Conservation (phyloP, 1,139 yeast species). For the Saccharomyces hybrid region DNA sequence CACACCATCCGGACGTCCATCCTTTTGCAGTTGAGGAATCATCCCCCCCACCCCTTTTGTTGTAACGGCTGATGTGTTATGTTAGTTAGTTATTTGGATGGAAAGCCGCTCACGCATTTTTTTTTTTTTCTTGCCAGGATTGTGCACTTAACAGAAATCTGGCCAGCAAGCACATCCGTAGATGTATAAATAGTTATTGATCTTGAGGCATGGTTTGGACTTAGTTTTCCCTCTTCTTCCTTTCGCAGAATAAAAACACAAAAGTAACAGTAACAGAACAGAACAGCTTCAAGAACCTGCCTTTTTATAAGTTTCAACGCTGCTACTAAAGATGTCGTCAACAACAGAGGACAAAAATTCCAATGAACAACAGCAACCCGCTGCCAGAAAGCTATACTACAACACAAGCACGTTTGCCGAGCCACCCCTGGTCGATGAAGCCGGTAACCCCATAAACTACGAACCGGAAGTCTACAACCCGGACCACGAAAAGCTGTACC, state of each 20-base stretch:
- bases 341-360: background rate
- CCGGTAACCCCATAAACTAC: slow-evolving; percentile 3
- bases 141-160: too few relatives aligned
- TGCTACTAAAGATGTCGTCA: background rate
- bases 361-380: background rate
- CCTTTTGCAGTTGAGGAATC: background rate
- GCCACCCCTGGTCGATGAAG: slow-evolving; percentile 5
- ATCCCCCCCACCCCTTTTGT: background rate
- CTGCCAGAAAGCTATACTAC: slow-evolving; percentile 2
- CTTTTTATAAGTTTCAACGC: background rate
- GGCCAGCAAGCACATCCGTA: too few relatives aligned
- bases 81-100: background rate
- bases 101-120: background rate
- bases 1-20: background rate
- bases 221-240: background rate
- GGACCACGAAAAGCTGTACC: slow-evolving; percentile 5
- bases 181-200: too few relatives aligned
- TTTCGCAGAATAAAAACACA: background rate
- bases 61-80: background rate
- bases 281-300: background rate
- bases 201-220: background rate
- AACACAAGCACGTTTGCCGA: slow-evolving; percentile 1
- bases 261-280: too few relatives aligned
- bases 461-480: slow-evolving; percentile 2
- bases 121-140: too few relatives aligned